Base-by-base conservation (phyloP, 139 green algal genomes). In the Micractinium sp. region DNA sequence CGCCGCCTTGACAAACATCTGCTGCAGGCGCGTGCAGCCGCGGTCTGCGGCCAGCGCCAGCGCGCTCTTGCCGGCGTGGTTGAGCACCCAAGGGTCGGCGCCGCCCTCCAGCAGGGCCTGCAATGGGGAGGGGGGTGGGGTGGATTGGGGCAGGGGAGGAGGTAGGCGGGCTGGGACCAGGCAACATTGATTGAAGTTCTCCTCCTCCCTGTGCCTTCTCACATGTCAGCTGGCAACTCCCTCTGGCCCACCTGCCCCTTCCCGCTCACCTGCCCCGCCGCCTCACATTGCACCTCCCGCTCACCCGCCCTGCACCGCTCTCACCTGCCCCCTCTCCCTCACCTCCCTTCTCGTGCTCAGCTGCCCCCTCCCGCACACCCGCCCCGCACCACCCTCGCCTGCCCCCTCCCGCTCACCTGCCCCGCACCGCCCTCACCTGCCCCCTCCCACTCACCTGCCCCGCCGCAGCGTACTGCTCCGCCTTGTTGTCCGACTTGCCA, bases 51-150 rank as follows among this genome's bases (percentile, higher is more conserved):
- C 83, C 67, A 87, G 36, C 5, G 73, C 47, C 7, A 87, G 71
- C 7, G 83, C 36, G 20, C 63, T 67, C 83, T 87, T 80, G 36
- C 83, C 83, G 3, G 63, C 67, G 41, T 87, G 38, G 31, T 87
- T 87, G 38, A 87, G 27, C 13, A 18, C 25, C 83, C 83, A 87
- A 2, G 83, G 83, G 83, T 87, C 83, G 18, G 83, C 83, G 3
- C 83, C 83, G 13, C 61, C 83, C 0, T 79, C 67, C 66, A 87
- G 66, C 67, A 87, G 67, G 12, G 83, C 83, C 83, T 87, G 83
- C 5, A 22, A 53, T 12, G 71, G 23, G 2, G n/a, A 80, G 15
- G 74, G 33, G n/a, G 31, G 73, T 12, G 3, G 73, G 69, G 69
- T 12, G 29, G 27, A 38, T 77, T 31, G n/a, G n/a, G 73, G 31